Percentiles rank a stretch among this genome's conserved stretches.
Evolutionary conservation across 345 rosid genomes (phyloP).

Genomic region (Dipteronia dyeriana): DNA sequence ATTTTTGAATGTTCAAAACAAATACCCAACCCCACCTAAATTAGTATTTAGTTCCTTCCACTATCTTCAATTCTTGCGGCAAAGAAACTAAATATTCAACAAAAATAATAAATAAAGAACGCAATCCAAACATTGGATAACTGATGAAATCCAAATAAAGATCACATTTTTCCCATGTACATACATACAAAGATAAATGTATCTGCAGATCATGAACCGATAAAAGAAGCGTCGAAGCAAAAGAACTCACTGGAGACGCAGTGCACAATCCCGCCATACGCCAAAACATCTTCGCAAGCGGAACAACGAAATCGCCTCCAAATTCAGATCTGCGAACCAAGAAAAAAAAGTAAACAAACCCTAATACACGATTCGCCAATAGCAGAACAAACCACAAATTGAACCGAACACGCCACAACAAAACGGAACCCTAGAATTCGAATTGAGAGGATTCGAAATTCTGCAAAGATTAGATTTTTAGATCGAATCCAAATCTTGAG

Average conservation of each 20-base stretch:
- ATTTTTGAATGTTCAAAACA: not conserved
- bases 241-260: constrained; percentile 79
- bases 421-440: constrained; percentile 9
- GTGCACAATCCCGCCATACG: constrained; percentile 92
- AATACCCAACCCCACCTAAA: not conserved
- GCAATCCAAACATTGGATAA: not conserved
- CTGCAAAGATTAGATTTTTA: not conserved
- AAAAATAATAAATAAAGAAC: constrained; percentile 5
- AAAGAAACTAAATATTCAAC: constrained; percentile 24
- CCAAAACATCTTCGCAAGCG: constrained; percentile 75
- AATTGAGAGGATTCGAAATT: not conserved
- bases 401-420: not conserved
- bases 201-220: constrained; percentile 14
- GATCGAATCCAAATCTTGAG: constrained; percentile 12
- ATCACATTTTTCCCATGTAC: not conserved
- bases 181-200: not conserved
- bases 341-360: constrained; percentile 7
- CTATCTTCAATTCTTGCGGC: constrained; percentile 12
- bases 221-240: constrained; percentile 6
- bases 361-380: constrained; percentile 10
- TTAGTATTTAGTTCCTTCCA: not conserved
- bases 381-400: not conserved
- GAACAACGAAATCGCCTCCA: constrained; percentile 27
- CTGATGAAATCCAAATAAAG: constrained; percentile 1
- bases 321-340: constrained; percentile 47